These are phyloP conservation scores for Heritiera littoralis DNA, from an alignment of 345 rosid genomes.

Conservation along the genomic window DNA sequence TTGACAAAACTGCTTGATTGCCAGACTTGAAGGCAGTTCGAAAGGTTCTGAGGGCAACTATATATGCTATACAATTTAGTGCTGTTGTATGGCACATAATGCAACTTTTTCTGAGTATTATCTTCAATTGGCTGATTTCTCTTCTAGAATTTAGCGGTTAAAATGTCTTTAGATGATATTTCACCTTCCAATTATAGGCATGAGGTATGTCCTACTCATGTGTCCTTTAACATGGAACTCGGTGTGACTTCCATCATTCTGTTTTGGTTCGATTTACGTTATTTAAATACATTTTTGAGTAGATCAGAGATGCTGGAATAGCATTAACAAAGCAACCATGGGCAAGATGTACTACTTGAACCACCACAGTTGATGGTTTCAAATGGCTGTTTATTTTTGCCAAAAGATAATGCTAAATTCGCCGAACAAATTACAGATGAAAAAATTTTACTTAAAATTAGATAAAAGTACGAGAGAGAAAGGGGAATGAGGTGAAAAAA, in stretches of 20 bases:
- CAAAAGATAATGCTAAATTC: too few relatives aligned
- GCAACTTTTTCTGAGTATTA: neutral
- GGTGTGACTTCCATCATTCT: neutral
- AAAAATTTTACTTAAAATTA: too few relatives aligned
- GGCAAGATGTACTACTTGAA: neutral
- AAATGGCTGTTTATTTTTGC: too few relatives aligned
- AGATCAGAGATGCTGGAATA: neutral
- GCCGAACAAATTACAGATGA: too few relatives aligned
- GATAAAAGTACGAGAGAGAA: too few relatives aligned
- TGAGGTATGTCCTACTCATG: neutral
- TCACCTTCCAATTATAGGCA: neutral
- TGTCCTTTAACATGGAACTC: neutral
- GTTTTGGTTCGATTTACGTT: neutral
- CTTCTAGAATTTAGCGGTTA: neutral
- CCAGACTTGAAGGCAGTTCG: neutral
- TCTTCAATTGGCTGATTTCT: neutral
- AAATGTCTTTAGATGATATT: neutral
- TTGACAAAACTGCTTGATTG: slow-evolving; percentile 32
- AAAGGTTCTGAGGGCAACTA: neutral
- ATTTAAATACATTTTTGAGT: neutral
- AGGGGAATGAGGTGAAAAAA: too few relatives aligned
- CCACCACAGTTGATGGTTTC: too few relatives aligned
- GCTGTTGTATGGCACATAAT: neutral
- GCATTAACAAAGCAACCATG: neutral
- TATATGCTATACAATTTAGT: too few relatives aligned